A percentile compares a stretch with the other conserved stretches of the same genome.
Evolutionary conservation across 2,329 filamentous ascomycete species (phyloP).

Genomic region (Fusarium oxysporum): DNA sequence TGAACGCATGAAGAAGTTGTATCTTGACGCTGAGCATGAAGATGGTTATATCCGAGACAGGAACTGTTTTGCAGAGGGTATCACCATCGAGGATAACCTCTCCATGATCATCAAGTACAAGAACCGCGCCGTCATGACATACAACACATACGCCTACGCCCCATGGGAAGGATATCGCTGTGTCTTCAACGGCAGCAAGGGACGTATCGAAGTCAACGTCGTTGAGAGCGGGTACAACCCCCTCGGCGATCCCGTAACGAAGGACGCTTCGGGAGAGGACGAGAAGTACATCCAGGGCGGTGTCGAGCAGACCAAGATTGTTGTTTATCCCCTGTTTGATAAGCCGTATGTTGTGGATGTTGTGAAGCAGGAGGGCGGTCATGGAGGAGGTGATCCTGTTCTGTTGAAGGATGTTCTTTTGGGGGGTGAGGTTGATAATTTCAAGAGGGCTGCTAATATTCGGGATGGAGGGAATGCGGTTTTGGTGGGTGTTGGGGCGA

Average conservation of each 20-base stretch:
- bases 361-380: constrained; percentile 62
- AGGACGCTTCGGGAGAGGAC: constrained; percentile 58
- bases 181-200: constrained; percentile 68
- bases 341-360: constrained; percentile 68
- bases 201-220: constrained; percentile 69
- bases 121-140: constrained; percentile 68
- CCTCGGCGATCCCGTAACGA: constrained; percentile 60
- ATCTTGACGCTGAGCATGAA: constrained; percentile 72
- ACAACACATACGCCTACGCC: constrained; percentile 68
- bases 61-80: constrained; percentile 71
- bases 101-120: constrained; percentile 68
- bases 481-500: constrained; percentile 69
- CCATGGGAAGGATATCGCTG: constrained; percentile 71
- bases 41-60: constrained; percentile 72
- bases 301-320: constrained; percentile 55
- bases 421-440: constrained; percentile 61
- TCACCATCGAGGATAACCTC: constrained; percentile 74
- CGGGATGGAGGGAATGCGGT: constrained; percentile 70
- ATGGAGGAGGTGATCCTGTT: constrained; percentile 70
- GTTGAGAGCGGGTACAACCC: constrained; percentile 71
- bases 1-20: constrained; percentile 66
- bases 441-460: constrained; percentile 66
- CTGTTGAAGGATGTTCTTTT: constrained; percentile 66
- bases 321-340: constrained; percentile 66
- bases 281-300: constrained; percentile 41